Conservation (phyloP, 1,284 basidiomycete genomes). For the Papiliotrema nemorosa region DNA sequence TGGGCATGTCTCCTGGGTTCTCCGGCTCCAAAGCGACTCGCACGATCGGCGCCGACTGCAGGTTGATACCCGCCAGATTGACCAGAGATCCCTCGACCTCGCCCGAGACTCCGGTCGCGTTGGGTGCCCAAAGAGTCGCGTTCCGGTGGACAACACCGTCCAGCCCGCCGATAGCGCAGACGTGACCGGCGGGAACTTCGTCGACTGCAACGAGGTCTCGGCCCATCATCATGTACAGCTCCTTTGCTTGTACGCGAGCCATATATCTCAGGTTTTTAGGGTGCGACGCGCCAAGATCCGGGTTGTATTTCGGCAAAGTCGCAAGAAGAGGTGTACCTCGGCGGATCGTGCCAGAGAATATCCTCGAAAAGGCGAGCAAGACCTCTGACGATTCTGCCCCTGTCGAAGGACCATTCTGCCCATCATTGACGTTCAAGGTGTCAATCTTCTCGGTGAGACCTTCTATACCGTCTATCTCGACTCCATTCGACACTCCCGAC, state of each 20-base stretch:
- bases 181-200: slow-evolving; percentile 87
- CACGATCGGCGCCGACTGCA: slow-evolving; percentile 82
- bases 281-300: slow-evolving; percentile 63
- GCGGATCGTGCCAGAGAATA: slow-evolving; percentile 84
- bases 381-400: slow-evolving; percentile 54
- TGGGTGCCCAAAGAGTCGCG: slow-evolving; percentile 79
- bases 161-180: slow-evolving; percentile 88
- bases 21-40: slow-evolving; percentile 90
- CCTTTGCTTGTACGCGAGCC: slow-evolving; percentile 61
- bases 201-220: slow-evolving; percentile 81
- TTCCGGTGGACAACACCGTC: slow-evolving; percentile 87
- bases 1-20: slow-evolving; percentile 88
- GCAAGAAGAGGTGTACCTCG: slow-evolving; percentile 66
- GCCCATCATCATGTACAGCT: slow-evolving; percentile 98
- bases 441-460: slow-evolving; percentile 22
- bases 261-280: slow-evolving; percentile 69
- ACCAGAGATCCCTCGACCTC: slow-evolving; percentile 57
- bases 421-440: slow-evolving; percentile 7
- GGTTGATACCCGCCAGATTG: slow-evolving; percentile 75
- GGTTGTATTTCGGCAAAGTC: slow-evolving; percentile 84
- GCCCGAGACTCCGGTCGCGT: slow-evolving; percentile 46
- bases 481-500: slow-evolving; percentile 14
- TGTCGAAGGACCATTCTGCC: background rate
- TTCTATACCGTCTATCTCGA: slow-evolving; percentile 20
- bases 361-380: slow-evolving; percentile 84